Base-by-base conservation (phyloP, 441 rosid species). In the Aleurites moluccanus region DNA sequence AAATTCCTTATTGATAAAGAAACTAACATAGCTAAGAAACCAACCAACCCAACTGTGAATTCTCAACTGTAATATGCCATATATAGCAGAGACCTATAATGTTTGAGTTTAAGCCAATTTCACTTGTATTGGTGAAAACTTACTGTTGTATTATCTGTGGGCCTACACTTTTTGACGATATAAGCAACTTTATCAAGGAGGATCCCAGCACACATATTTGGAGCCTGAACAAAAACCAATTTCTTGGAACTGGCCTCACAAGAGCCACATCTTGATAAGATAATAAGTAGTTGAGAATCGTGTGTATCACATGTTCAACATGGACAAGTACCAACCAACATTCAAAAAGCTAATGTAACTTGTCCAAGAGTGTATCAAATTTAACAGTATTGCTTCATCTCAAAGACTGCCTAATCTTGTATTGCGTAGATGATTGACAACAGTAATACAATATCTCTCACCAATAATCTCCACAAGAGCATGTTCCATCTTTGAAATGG, bases 381-480 rank as follows among this genome's bases (percentile, higher is more conserved):
- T 35, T 6, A 38, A 38, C 8, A 38, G 40, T 38, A 8, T 38
- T 38, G 40, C 40, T 38, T 38, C 6, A 38, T 38, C 40, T 38
- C 40, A 38, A 38, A 38, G 40, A 38, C 8, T 38, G 40, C 6
- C 40, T 38, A 35, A 35, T 35, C 40, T 35, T 35, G 40, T 5
- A 35, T 4, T 35, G 0, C 7, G 7, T 35, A 38, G 7, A 38
- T 38, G 40, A 38, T 38, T 38, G 6, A 38, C 40, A 1, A 38
- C 0, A 6, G 40, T 6, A 38, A 38, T 38, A 6, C 9, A 38
- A 6, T 38, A 38, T 16, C 20, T 23, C 56, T 82, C 67, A 75
- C 94, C 96, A 90, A 38, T 38, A 90, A 79, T 92, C 94, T 64
- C 80, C 82, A 78, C 94, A 92, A 53, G 92, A 87, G 82, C 96